phyloP scores from a whole-genome alignment of 2,329 filamentous ascomycete genomes.

The Fusarium algeriense region DNA sequence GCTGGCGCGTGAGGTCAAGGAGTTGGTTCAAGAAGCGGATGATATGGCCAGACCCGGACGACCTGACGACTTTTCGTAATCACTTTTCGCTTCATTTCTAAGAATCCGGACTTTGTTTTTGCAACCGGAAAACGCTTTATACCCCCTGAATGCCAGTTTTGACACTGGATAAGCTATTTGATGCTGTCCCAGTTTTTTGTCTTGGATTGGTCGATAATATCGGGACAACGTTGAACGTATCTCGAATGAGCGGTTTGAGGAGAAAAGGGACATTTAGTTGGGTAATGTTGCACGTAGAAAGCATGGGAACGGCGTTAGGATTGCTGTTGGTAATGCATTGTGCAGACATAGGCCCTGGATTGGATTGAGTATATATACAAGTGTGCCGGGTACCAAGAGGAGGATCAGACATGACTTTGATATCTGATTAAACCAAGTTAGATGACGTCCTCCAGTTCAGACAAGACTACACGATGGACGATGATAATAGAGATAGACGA shows the following conservation, averaged over 20 bases:
- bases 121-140: slow-evolving; percentile 34
- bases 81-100: slow-evolving; percentile 29
- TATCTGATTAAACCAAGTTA: slow-evolving; percentile 13
- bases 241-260: slow-evolving; percentile 18
- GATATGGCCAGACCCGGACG: slow-evolving; percentile 50
- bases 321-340: slow-evolving; percentile 40
- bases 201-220: slow-evolving; percentile 29
- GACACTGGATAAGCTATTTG: slow-evolving; percentile 24
- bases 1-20: slow-evolving; percentile 85
- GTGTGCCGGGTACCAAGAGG: slow-evolving; percentile 6
- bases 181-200: slow-evolving; percentile 29
- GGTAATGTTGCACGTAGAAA: slow-evolving; percentile 44
- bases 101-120: slow-evolving; percentile 25
- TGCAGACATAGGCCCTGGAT: slow-evolving; percentile 27
- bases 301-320: slow-evolving; percentile 47
- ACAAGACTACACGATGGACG: slow-evolving; percentile 32
- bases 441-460: slow-evolving; percentile 18
- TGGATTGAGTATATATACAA: slow-evolving; percentile 22
- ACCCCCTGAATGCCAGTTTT: slow-evolving; percentile 37
- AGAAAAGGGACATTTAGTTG: slow-evolving; percentile 39
- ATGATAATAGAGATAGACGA: slow-evolving; percentile 45
- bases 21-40: slow-evolving; percentile 65
- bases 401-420: slow-evolving; percentile 23
- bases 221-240: slow-evolving; percentile 30
- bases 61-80: slow-evolving; percentile 62